A percentile compares a stretch with the other conserved stretches of the same genome.
Conservation (phyloP, 2,329 filamentous ascomycete genomes). For the Penicillium expansum region DNA sequence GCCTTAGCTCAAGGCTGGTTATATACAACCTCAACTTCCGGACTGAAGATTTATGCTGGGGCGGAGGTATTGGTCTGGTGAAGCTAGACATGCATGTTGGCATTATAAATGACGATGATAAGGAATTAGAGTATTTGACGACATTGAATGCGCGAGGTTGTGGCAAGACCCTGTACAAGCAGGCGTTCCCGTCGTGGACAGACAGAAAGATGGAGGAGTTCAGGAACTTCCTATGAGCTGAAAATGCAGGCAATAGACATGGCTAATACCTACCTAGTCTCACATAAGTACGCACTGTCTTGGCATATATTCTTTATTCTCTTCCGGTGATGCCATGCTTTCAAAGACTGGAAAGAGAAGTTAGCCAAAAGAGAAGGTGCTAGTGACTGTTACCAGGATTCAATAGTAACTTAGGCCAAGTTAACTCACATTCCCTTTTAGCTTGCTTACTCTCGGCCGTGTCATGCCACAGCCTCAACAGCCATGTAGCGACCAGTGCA, state of each 20-base stretch:
- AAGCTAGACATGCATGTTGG: too few species aligned
- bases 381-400: not conserved
- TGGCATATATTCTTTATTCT: not conserved
- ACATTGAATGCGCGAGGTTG: too few species aligned
- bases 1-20: too few species aligned
- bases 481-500: constrained; percentile 18
- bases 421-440: constrained; percentile 14
- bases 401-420: not conserved
- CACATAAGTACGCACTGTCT: constrained; percentile 1
- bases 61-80: too few species aligned
- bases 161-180: too few species aligned
- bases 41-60: too few species aligned
- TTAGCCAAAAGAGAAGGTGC: not conserved
- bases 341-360: not conserved
- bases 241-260: not conserved
- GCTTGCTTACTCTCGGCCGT: constrained; percentile 18
- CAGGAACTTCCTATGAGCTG: not conserved
- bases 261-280: not conserved
- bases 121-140: too few species aligned
- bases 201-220: too few species aligned
- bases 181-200: too few species aligned
- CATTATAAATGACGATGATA: too few species aligned
- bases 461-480: constrained; percentile 18
- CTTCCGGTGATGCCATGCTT: not conserved
- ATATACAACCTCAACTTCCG: too few species aligned